Percentiles rank a stretch among this genome's conserved stretches.
Evolutionary conservation across 2,329 filamentous ascomycete genomes (phyloP).

Genomic region (Aspergillus aculeatus): DNA sequence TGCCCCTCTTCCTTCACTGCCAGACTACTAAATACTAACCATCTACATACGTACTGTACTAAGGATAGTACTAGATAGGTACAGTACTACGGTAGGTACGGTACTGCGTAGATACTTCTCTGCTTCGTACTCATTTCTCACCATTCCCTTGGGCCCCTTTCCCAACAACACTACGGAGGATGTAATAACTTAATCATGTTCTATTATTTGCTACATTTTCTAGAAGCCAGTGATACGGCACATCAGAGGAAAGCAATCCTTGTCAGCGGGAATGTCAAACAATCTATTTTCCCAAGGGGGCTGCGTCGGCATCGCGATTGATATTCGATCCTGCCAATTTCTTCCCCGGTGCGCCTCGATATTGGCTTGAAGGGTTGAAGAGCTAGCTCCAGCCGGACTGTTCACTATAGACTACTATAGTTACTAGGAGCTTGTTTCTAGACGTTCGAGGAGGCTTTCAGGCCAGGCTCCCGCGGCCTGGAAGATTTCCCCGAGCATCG

Average conservation of each 20-base stretch:
- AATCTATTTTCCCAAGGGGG: background rate
- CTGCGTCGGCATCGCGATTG: background rate
- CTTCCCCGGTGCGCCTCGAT: background rate
- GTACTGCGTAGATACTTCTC: background rate
- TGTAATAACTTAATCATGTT: background rate
- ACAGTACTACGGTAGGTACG: no score
- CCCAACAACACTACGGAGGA: background rate
- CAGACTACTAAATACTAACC: no score
- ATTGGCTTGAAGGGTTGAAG: conserved; percentile 1
- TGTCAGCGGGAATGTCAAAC: background rate
- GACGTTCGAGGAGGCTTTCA: conserved; percentile 1
- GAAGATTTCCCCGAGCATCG: background rate
- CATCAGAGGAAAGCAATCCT: conserved; percentile 1
- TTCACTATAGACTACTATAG: conserved; percentile 3
- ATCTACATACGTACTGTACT: no score
- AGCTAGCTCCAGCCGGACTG: conserved; percentile 14
- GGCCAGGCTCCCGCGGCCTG: background rate
- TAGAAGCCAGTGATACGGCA: background rate
- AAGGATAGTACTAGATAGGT: no score
- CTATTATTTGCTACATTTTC: background rate
- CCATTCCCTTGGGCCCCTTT: background rate
- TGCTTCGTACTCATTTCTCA: background rate
- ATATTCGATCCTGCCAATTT: background rate
- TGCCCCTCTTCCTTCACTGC: background rate
- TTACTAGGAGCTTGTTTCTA: conserved; percentile 11